Conservation (phyloP, 768 basidiomycete species). For the Tylopilus felleus region DNA sequence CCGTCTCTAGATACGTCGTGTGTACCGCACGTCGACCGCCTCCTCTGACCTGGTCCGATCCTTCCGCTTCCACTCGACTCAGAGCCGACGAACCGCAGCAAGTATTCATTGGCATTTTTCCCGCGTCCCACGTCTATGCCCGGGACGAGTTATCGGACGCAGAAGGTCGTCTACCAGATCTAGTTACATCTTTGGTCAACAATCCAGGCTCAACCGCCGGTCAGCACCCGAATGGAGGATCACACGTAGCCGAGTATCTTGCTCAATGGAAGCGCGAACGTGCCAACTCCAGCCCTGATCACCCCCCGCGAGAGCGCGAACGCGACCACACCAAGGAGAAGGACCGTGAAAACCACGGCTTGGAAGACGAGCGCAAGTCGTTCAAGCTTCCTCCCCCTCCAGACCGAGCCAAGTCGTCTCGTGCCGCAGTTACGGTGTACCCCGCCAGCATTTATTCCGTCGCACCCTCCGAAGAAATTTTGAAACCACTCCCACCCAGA, state of each 20-base stretch:
- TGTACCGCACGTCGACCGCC: conserved; percentile 71
- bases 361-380: conserved; percentile 57
- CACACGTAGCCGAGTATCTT: conserved; percentile 45
- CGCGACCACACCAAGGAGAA: conserved; percentile 42
- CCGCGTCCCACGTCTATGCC: conserved; percentile 81
- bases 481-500: conserved; percentile 80
- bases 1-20: conserved; percentile 68
- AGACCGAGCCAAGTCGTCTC: conserved; percentile 69
- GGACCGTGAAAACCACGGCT: conserved; percentile 62
- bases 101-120: conserved; percentile 93
- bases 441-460: conserved; percentile 72
- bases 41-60: conserved; percentile 67
- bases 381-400: conserved; percentile 73
- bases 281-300: conserved; percentile 26
- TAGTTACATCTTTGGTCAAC: conserved; percentile 54
- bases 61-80: conserved; percentile 41
- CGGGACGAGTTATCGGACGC: conserved; percentile 87
- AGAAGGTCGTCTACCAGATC: conserved; percentile 77
- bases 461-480: conserved; percentile 60
- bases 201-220: conserved; percentile 30
- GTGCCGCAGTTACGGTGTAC: conserved; percentile 70
- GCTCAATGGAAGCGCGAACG: conserved; percentile 42
- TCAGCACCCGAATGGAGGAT: conserved; percentile 34
- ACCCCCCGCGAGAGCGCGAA: conserved; percentile 31
- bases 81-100: conserved; percentile 78